Evolutionary conservation across 2,329 filamentous ascomycete genomes (phyloP), one percentile per base, ranked within the genome.

Genomic region (Colletotrichum sansevieriae): DNA sequence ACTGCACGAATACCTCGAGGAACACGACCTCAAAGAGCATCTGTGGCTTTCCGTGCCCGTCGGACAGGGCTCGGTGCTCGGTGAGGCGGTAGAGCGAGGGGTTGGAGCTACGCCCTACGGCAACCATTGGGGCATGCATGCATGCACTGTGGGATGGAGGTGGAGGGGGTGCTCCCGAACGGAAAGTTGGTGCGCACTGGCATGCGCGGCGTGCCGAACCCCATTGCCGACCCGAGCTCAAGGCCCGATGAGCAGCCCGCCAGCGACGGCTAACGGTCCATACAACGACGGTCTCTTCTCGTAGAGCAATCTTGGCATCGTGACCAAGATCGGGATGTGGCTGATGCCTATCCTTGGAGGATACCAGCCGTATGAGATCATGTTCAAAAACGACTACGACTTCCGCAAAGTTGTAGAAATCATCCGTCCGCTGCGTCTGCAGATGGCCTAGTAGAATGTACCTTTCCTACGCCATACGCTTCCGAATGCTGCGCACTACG

Each of bases 311-410:
- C 80, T 84, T 10, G 84, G 83, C 11, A 82, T 87, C 25, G 83
- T 85, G 2, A 84, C 83, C 3, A 86, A 86, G 75, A 84, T 87
- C 78, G 85, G 84, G 0, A 80, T 87, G 71, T 75, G 75, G 76
- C 77, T 88, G 39, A 87, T 87, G 85, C 82, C 82, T 1, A 85
- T 85, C 52, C 84, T 83, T 0, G 83, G 81, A 10, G 83, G 82
- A 1, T 83, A 83, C 68, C 82, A 85, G 57, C 63, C 70, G 3
- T 68, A 68, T 39, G 68, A 68, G 49, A 71, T 71, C 18, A 71
- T 59, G 15, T 70, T 70, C 18, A 73, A 75, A 54, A 72, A 71
- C n/a, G 74, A 76, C 63, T 71, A 72, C 15, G 74, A 74, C 15
- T 57, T 71, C 22, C 25, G 63, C 13, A 51, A 47, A 11, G 74